phyloP scores from a whole-genome alignment of 148 eudicot species.

The Amaranthus hypochondriacus region DNA sequence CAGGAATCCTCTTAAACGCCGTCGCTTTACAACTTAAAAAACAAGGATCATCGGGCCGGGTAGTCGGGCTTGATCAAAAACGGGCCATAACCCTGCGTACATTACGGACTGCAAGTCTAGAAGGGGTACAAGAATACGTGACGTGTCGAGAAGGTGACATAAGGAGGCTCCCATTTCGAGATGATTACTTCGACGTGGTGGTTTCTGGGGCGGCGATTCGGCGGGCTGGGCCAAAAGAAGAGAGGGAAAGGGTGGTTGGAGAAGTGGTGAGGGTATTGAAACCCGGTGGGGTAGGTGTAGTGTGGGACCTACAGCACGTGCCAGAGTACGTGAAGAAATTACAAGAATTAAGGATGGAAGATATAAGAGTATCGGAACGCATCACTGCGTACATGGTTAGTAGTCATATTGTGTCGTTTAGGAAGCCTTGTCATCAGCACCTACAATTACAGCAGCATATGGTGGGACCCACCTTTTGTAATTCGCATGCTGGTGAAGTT shows the following conservation, averaged over 20 bases:
- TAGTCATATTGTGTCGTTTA: conserved; percentile 74
- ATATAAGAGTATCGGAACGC: conserved; percentile 69
- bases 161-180: conserved; percentile 60
- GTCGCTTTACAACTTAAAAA: conserved; percentile 83
- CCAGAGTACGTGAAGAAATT: conserved; percentile 73
- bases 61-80: conserved; percentile 59
- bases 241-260: conserved; percentile 67
- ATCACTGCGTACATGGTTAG: conserved; percentile 84
- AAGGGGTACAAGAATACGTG: conserved; percentile 93
- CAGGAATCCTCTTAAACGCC: conserved; percentile 72
- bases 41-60: conserved; percentile 76
- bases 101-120: conserved; percentile 54
- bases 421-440: conserved; percentile 56
- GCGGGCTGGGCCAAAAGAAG: conserved; percentile 59
- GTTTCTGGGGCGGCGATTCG: conserved; percentile 79
- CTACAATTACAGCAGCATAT: neutral
- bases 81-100: conserved; percentile 45
- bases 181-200: conserved; percentile 87
- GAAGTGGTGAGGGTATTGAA: conserved; percentile 79
- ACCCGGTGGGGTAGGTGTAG: conserved; percentile 81
- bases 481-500: conserved; percentile 43
- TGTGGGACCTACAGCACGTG: conserved; percentile 89
- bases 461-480: conserved; percentile 4
- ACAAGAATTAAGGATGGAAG: conserved; percentile 76
- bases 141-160: conserved; percentile 89